Evolutionary conservation across 192 early-diverging fungal species (phyloP).

Genomic region (Coemansia sp.): DNA sequence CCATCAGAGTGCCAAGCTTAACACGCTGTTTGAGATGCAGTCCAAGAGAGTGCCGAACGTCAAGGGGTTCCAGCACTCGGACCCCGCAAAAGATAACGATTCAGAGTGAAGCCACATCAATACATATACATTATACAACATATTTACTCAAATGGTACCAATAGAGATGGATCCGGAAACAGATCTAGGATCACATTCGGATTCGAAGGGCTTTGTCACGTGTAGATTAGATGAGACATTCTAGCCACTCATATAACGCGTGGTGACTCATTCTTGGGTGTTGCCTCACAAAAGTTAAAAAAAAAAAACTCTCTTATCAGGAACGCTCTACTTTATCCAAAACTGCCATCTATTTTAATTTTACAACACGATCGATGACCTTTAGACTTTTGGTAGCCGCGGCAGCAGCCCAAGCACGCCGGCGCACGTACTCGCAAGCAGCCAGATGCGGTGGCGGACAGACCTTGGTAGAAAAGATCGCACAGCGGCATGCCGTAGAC

Average conservation of each 20-base stretch:
- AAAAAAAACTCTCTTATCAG: neutral
- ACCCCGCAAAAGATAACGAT: neutral
- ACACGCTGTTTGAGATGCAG: conserved; percentile 36
- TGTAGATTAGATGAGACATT: conserved; percentile 1
- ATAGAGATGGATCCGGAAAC: too few relatives aligned
- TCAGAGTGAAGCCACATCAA: neutral
- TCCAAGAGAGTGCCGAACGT: conserved; percentile 10
- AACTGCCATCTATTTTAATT: neutral
- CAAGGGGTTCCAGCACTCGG: conserved; percentile 28
- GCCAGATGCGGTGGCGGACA: conserved; percentile 52
- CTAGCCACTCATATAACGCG: conserved; percentile 10
- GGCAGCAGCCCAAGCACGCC: conserved; percentile 41
- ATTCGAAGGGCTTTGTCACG: neutral
- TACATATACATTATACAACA: neutral
- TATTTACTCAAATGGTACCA: too few relatives aligned
- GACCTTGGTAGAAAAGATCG: conserved; percentile 95
- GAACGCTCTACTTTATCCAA: neutral
- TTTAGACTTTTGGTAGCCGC: conserved; percentile 54
- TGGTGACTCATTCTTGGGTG: conserved; percentile 2
- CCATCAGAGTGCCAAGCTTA: conserved; percentile 39
- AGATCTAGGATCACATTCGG: neutral
- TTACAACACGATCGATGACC: conserved; percentile 31
- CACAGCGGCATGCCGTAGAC: conserved; percentile 85
- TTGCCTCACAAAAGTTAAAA: too few relatives aligned
- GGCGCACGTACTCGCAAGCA: conserved; percentile 29